Percentiles rank a stretch among this genome's conserved stretches.
These are phyloP conservation scores for Iodosphaeria phyllophila DNA, from an alignment of 2,329 filamentous ascomycete genomes.

Conservation along the genomic window DNA sequence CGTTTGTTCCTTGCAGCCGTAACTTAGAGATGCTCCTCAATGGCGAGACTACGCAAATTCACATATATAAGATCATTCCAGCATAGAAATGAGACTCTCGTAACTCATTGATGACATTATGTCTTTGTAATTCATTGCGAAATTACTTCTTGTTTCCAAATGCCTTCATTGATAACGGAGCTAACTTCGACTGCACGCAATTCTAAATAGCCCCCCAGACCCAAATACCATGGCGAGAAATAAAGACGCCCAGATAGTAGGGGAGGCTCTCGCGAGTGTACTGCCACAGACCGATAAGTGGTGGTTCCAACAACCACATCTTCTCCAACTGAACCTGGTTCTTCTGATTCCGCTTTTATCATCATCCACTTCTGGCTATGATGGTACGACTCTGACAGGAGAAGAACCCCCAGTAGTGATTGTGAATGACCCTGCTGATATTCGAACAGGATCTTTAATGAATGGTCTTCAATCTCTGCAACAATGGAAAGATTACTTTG, in stretches of 20 bases:
- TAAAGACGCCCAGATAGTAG: slow-evolving; percentile 9
- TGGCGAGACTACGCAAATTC: no score
- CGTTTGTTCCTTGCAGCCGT: no score
- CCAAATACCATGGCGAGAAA: slow-evolving; percentile 1
- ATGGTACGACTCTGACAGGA: slow-evolving; percentile 11
- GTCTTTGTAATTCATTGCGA: no score
- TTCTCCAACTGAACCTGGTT: slow-evolving; percentile 23
- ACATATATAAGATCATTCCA: no score
- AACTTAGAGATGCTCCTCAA: no score
- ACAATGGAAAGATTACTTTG: slow-evolving; percentile 22
- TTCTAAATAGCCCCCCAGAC: no score
- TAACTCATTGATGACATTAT: no score
- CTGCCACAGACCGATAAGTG: slow-evolving; percentile 19
- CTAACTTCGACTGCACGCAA: no score
- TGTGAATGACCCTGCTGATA: slow-evolving; percentile 23
- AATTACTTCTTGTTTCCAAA: neutral
- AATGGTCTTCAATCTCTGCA: slow-evolving; percentile 23
- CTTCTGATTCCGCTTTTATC: slow-evolving; percentile 22
- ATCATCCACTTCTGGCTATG: slow-evolving; percentile 19
- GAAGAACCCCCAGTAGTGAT: slow-evolving; percentile 5
- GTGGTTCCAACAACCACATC: slow-evolving; percentile 24
- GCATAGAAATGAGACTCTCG: no score
- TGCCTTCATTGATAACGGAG: no score
- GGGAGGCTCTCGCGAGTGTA: slow-evolving; percentile 11
- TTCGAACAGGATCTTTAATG: slow-evolving; percentile 12